Base-by-base conservation (phyloP, 495 filamentous ascomycete genomes). In the Tricharina praecox region DNA sequence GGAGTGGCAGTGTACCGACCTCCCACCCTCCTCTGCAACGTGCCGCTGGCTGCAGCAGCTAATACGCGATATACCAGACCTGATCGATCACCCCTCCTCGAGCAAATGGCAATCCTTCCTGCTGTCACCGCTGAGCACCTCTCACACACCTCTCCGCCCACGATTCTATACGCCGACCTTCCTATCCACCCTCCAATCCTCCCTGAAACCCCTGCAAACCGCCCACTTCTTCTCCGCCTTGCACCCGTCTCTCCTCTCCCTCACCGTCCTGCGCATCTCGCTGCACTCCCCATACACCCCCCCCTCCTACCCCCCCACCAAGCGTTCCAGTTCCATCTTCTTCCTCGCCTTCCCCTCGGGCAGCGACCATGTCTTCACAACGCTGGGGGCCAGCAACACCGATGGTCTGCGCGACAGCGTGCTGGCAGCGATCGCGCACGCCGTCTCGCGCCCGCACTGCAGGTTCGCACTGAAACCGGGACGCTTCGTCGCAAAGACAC, bases 161-260 rank as follows among this genome's bases (percentile, higher is more conserved):
- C 74, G 77, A 32, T 79, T 88, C 49, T 82, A 90, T 57, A 76
- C 79, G 2, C 70, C 76, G 4, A 79, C 75, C 5, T 92, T 92
- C 56, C 65, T 88, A 1, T 70, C 67, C 35, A 75, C 75, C 45
- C 74, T 93, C n/a, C 77, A 85, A 48, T 63, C 67, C 30, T 76
- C 85, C 51, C 67, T 85, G 13, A 65, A 77, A 0, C 81, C 82
- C 2, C 67, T 88, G 37, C 70, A 85, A 23, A 86, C 85, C 55
- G 79, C 81, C 9, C 83, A 90, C 62, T 87, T 81, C 62, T 77
- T 79, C 53, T 68, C 87, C 26, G 70, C 78, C 43, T 72, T 76
- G 10, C 75, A 79, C 21, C 67, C 70, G 19, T n/a, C n/a, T n/a
- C 62, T 66, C 0, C 66, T 82, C 1, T 76, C 79, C 0, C 62